A percentile compares a stretch with the other conserved stretches of the same genome.
These are phyloP conservation scores for Pancytospora epiphaga DNA, from an alignment of 371 early-diverging fungal species.

Conservation along the genomic window DNA sequence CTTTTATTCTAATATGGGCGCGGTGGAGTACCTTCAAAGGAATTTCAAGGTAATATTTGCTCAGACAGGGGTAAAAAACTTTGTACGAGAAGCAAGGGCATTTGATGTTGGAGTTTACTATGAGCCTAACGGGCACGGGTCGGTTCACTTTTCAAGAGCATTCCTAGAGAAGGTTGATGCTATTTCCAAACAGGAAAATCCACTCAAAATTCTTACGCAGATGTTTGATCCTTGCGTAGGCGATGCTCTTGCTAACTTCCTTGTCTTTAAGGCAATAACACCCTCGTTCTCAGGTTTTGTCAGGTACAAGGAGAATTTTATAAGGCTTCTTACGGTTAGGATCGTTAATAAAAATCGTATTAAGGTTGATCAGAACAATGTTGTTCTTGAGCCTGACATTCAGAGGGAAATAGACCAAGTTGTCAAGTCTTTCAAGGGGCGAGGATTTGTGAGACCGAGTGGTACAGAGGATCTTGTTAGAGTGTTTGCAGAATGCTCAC, in stretches of 20 bases:
- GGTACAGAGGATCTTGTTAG: slow-evolving; percentile 98
- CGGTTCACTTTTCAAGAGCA: slow-evolving; percentile 77
- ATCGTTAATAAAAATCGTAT: slow-evolving; percentile 69
- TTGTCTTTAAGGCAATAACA: slow-evolving; percentile 80
- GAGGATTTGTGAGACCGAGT: slow-evolving; percentile 68
- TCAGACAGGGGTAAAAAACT: slow-evolving; percentile 94
- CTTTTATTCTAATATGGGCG: slow-evolving; percentile 54
- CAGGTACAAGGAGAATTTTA: slow-evolving; percentile 56
- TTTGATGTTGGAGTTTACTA: slow-evolving; percentile 96
- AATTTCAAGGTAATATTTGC: slow-evolving; percentile 62
- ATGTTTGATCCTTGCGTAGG: slow-evolving; percentile 67
- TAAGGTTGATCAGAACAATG: slow-evolving; percentile 74
- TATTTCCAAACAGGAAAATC: not conserved
- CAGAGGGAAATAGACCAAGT: slow-evolving; percentile 73
- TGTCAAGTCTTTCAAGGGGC: slow-evolving; percentile 63
- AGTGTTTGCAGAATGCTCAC: slow-evolving; percentile 69
- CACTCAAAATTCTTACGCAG: slow-evolving; percentile 8
- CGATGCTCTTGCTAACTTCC: slow-evolving; percentile 91
- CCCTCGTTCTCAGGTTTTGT: slow-evolving; percentile 53
- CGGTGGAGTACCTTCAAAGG: slow-evolving; percentile 29
- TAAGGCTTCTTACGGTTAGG: slow-evolving; percentile 68
- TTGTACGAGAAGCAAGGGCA: slow-evolving; percentile 85
- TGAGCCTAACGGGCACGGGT: slow-evolving; percentile 99
- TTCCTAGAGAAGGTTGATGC: slow-evolving; percentile 60
- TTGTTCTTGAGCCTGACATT: slow-evolving; percentile 70